A percentile compares a stretch with the other conserved stretches of the same genome.
These are phyloP conservation scores for Cordyceps cicadae DNA, from an alignment of 2,329 filamentous ascomycete species.

Conservation along the genomic window DNA sequence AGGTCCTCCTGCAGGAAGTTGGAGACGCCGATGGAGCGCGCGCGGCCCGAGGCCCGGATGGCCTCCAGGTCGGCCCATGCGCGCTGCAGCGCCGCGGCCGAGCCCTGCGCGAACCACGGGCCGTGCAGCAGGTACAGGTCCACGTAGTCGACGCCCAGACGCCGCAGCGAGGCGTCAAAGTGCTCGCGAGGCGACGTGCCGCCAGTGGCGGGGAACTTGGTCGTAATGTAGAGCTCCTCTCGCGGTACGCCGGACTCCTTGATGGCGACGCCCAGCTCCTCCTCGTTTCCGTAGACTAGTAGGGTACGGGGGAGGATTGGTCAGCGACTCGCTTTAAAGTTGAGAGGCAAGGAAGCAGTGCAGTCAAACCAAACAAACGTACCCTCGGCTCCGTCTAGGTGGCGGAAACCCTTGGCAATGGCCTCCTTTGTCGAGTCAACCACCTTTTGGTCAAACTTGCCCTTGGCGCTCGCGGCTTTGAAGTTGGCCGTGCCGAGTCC, in stretches of 20 bases:
- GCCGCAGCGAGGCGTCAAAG: constrained; percentile 52
- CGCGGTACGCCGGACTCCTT: constrained; percentile 56
- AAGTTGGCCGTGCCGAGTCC: constrained; percentile 62
- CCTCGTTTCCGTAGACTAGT: constrained; percentile 56
- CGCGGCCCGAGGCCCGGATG: constrained; percentile 58
- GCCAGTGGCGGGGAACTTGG: constrained; percentile 41
- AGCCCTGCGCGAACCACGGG: constrained; percentile 43
- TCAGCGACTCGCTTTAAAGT: background rate
- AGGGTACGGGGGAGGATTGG: background rate
- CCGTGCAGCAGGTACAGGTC: constrained; percentile 61
- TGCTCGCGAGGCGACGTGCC: constrained; percentile 38
- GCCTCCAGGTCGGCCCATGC: constrained; percentile 55
- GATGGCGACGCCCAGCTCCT: constrained; percentile 64
- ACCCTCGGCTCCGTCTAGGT: constrained; percentile 70
- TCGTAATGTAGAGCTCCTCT: constrained; percentile 60
- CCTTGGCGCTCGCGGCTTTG: constrained; percentile 39
- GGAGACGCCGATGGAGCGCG: constrained; percentile 66
- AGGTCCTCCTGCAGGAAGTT: constrained; percentile 58
- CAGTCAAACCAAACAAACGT: background rate
- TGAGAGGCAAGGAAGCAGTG: background rate
- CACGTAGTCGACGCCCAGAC: constrained; percentile 61
- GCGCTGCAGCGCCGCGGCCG: constrained; percentile 45
- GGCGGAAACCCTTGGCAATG: constrained; percentile 60
- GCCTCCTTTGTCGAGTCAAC: constrained; percentile 48
- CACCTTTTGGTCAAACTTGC: constrained; percentile 46